Evolutionary conservation across 1,139 yeast species (phyloP).

Genomic region (Hanseniaspora uvarum): DNA sequence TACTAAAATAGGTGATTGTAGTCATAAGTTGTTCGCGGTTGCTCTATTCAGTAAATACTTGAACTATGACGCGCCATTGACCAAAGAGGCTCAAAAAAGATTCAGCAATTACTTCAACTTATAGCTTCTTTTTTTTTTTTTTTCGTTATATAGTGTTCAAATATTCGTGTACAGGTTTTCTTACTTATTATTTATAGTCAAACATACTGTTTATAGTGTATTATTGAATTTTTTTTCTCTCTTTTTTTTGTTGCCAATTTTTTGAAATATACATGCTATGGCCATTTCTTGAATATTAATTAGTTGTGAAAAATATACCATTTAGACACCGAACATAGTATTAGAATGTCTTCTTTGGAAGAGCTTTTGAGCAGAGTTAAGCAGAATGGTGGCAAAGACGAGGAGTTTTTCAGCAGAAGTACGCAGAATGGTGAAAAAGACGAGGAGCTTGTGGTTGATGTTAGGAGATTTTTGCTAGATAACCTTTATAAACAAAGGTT

Average conservation of each 20-base stretch:
- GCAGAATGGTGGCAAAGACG: background rate
- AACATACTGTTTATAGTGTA: background rate
- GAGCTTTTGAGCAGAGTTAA: background rate
- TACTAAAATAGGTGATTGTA: slow-evolving; percentile 38
- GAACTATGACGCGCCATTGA: slow-evolving; percentile 49
- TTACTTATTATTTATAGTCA: background rate
- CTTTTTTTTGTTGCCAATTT: background rate
- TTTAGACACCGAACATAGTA: background rate
- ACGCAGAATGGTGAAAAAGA: background rate
- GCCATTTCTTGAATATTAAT: too few species aligned
- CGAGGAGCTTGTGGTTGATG: background rate
- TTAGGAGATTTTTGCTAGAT: slow-evolving; percentile 4
- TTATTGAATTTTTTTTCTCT: background rate
- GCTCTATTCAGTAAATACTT: slow-evolving; percentile 48
- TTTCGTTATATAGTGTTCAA: background rate
- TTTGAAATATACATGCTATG: background rate
- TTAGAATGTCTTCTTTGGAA: background rate
- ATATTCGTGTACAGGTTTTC: background rate
- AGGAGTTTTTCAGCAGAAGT: background rate
- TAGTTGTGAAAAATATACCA: too few species aligned
- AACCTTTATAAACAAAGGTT: background rate
- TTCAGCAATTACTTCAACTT: slow-evolving; percentile 11
- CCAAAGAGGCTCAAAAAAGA: slow-evolving; percentile 32
- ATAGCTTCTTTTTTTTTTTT: background rate
- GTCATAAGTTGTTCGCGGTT: slow-evolving; percentile 44